These are phyloP conservation scores for Proliferodiscus dingleyae DNA, from an alignment of 2,329 filamentous ascomycete genomes.

Conservation along the genomic window DNA sequence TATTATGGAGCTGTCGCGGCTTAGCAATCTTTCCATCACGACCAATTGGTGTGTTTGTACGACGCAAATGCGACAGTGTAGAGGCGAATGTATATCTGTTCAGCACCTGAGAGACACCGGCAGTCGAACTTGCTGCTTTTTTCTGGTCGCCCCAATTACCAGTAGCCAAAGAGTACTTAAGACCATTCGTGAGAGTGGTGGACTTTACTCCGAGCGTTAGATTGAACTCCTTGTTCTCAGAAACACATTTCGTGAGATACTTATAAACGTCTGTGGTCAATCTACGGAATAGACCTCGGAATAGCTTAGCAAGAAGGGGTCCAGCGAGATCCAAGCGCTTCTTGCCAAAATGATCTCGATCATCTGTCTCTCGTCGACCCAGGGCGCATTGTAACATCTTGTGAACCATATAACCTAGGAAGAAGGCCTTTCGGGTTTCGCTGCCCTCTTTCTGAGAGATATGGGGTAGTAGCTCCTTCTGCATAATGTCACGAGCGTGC, in stretches of 20 bases:
- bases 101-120: slow-evolving; percentile 95
- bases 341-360: slow-evolving; percentile 98
- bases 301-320: slow-evolving; percentile 90
- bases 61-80: slow-evolving; percentile 90
- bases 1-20: slow-evolving; percentile 95
- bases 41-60: slow-evolving; percentile 96
- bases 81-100: slow-evolving; percentile 98
- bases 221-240: slow-evolving; percentile 84
- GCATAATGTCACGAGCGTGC: slow-evolving; percentile 88
- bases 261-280: slow-evolving; percentile 87
- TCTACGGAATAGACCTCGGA: slow-evolving; percentile 85
- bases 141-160: slow-evolving; percentile 99
- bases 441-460: slow-evolving; percentile 94
- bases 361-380: slow-evolving; percentile 88
- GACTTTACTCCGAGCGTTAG: slow-evolving; percentile 87
- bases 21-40: slow-evolving; percentile 98
- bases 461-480: slow-evolving; percentile 94
- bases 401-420: slow-evolving; percentile 98
- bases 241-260: slow-evolving; percentile 88
- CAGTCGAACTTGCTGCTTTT: slow-evolving; percentile 91
- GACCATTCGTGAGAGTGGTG: slow-evolving; percentile 82
- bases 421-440: slow-evolving; percentile 95
- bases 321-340: slow-evolving; percentile 95
- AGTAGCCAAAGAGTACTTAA: slow-evolving; percentile 95
- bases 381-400: slow-evolving; percentile 89